These are phyloP conservation scores for Medicago lupulina DNA, from an alignment of 306 rosid species.

Conservation along the genomic window DNA sequence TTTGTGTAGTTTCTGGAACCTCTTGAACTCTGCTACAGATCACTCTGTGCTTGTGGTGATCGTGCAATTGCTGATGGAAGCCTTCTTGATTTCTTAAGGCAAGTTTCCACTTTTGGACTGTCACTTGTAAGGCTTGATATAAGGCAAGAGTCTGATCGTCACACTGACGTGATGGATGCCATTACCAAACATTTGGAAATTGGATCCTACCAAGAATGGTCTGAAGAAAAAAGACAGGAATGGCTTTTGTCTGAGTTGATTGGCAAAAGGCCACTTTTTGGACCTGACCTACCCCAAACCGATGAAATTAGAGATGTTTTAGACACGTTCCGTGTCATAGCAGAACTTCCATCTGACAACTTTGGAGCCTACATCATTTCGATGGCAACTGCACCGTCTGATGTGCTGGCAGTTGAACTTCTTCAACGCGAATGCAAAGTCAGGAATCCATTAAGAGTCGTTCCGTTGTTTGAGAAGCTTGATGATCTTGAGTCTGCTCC, in stretches of 20 bases:
- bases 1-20: constrained; percentile 86
- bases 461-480: constrained; percentile 94
- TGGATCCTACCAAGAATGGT: constrained; percentile 93
- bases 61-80: constrained; percentile 91
- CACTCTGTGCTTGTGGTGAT: constrained; percentile 91
- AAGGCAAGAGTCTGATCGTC: constrained; percentile 96
- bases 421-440: constrained; percentile 90
- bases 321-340: constrained; percentile 82
- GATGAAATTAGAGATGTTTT: constrained; percentile 93
- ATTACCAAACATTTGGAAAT: constrained; percentile 86
- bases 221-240: constrained; percentile 85
- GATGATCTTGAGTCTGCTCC: constrained; percentile 96
- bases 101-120: constrained; percentile 96
- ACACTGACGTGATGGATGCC: constrained; percentile 89
- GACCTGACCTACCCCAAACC: constrained; percentile 89
- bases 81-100: constrained; percentile 96
- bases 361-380: constrained; percentile 98
- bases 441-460: constrained; percentile 82
- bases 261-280: constrained; percentile 93
- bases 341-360: constrained; percentile 90
- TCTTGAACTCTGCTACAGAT: constrained; percentile 90
- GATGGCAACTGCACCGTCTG: constrained; percentile 96
- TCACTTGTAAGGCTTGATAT: constrained; percentile 94
- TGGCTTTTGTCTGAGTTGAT: constrained; percentile 90
- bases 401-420: constrained; percentile 94